These are phyloP conservation scores for Hypsizygus marmoreus DNA, from an alignment of 768 basidiomycete genomes.

Conservation along the genomic window DNA sequence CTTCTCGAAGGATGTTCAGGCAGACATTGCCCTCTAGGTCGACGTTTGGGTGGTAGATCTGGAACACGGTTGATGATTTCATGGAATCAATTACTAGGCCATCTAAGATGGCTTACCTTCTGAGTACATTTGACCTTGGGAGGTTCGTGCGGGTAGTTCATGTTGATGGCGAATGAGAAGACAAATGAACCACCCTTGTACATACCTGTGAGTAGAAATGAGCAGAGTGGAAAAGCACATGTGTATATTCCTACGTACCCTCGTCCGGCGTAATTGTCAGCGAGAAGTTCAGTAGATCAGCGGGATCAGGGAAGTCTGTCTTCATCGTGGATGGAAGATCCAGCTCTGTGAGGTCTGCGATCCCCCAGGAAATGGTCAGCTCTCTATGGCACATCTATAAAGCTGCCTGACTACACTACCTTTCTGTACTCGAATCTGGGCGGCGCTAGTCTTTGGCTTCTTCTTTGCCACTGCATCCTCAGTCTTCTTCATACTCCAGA, in stretches of 20 bases:
- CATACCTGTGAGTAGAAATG: slow-evolving; percentile 66
- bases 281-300: slow-evolving; percentile 94
- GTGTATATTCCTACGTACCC: slow-evolving; percentile 49
- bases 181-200: slow-evolving; percentile 94
- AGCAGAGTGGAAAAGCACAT: slow-evolving; percentile 6
- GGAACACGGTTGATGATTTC: slow-evolving; percentile 7
- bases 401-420: slow-evolving; percentile 48
- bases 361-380: slow-evolving; percentile 3
- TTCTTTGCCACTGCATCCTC: slow-evolving; percentile 97
- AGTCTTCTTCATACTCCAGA: slow-evolving; percentile 99
- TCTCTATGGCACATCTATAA: neutral
- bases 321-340: slow-evolving; percentile 96
- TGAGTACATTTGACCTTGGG: slow-evolving; percentile 98
- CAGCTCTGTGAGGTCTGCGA: slow-evolving; percentile 89
- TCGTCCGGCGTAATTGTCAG: slow-evolving; percentile 97
- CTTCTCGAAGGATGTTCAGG: slow-evolving; percentile 96
- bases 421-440: slow-evolving; percentile 99
- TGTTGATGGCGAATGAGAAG: slow-evolving; percentile 96
- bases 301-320: slow-evolving; percentile 89
- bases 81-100: slow-evolving; percentile 1
- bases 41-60: slow-evolving; percentile 99
- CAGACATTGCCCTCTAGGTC: slow-evolving; percentile 99
- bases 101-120: slow-evolving; percentile 56
- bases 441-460: slow-evolving; percentile 98
- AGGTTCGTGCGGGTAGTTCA: slow-evolving; percentile 98